phyloP scores from a whole-genome alignment of 768 basidiomycete genomes.

The Phanerodontia chrysosporium region DNA sequence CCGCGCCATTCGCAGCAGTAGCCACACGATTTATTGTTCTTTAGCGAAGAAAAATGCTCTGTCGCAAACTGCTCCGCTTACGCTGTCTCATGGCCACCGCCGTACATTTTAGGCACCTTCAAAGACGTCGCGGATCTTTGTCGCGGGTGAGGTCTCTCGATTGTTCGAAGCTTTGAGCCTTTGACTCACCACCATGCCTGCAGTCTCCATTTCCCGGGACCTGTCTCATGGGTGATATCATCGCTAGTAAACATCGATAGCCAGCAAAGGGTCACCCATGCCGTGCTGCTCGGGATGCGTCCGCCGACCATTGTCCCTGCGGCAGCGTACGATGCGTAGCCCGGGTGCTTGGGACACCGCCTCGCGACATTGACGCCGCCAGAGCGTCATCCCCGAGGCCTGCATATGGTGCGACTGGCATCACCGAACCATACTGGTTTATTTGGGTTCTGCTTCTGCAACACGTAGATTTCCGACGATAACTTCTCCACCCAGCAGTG shows the following conservation, averaged over 20 bases:
- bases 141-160: too few species aligned
- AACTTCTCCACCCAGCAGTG: not conserved
- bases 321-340: not conserved
- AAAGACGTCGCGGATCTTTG: not conserved
- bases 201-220: not conserved
- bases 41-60: not conserved
- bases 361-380: not conserved
- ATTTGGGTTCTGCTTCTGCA: too few species aligned
- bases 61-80: too few species aligned
- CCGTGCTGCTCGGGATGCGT: not conserved
- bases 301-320: not conserved
- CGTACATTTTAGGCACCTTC: too few species aligned
- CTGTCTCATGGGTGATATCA: not conserved
- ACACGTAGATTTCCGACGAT: not conserved
- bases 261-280: not conserved
- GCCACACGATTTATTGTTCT: not conserved
- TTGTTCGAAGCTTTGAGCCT: not conserved
- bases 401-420: not conserved
- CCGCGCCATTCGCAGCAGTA: not conserved
- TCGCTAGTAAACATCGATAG: not conserved
- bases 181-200: not conserved
- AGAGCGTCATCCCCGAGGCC: not conserved
- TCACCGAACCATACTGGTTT: too few species aligned
- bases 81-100: too few species aligned
- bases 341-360: not conserved